Base-by-base conservation (phyloP, 2,329 filamentous ascomycete species). In the Xylariomycetidae sp. region DNA sequence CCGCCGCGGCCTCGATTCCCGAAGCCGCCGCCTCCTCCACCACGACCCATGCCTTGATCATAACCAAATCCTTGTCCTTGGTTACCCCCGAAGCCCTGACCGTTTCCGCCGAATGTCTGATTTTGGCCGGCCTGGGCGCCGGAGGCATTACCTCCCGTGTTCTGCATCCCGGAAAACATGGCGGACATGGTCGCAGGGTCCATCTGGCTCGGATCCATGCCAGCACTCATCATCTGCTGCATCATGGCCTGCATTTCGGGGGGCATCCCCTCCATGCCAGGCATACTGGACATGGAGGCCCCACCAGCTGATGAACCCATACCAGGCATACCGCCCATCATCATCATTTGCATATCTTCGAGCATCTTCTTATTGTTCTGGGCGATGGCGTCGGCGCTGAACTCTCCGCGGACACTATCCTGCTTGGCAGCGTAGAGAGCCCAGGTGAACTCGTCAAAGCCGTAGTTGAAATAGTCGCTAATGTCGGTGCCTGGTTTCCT, bases 361-460 rank as follows among this genome's bases (percentile, higher is more conserved):
- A 82, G 76, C 74, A 82, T 85, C 67, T 90, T 95, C 63, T 94
- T 89, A 48, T 77, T 77, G 45, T 73, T 79, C 34, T 69, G 66
- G 14, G 75, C 72, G 33, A 82, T 72, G 27, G 70, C 68, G 27
- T 82, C 77, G 30, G 83, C 78, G 37, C 77, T 77, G 47, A 88
- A 87, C 48, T 90, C 86, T 45, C 78, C 78, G 13, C 85, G 77
- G 51, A 96, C 72, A 16, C 70, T 71, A 46, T 92, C 81, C 59
- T 97, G 92, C 54, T 94, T 94, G 39, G 88, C 71, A 19, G 89
- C 88, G 59, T 98, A 98, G 34, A 89, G 77, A 5, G 89, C 85
- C 92, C 92, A 98, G 1, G 89, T 95, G 62, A 96, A 97, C 62
- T 97, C 90, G 63, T 97, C 90, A 56, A 97, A 97, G 38, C 90